phyloP scores from a whole-genome alignment of 176 grass and related monocot species.

The Zizania latifolia region DNA sequence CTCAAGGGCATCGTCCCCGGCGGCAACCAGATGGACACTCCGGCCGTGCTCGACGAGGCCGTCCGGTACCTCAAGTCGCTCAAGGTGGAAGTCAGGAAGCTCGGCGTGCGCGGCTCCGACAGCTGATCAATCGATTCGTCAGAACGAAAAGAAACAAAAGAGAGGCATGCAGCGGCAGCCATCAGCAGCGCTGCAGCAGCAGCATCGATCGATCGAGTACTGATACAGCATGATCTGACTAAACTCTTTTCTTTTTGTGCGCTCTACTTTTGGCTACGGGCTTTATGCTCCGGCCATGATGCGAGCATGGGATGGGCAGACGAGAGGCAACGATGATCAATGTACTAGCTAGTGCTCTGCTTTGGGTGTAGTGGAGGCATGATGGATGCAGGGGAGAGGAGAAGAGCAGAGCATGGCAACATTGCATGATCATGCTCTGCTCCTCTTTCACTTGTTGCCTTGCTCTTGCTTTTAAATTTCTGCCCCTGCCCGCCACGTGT shows the following conservation, averaged over 20 bases:
- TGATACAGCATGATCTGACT: conserved; percentile 49
- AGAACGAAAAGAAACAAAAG: background rate
- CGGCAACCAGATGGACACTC: conserved; percentile 69
- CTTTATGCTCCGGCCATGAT: conserved; percentile 62
- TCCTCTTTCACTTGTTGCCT: no score
- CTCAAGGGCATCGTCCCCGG: conserved; percentile 78
- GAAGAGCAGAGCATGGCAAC: no score
- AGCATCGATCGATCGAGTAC: conserved; percentile 13
- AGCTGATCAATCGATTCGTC: conserved; percentile 42
- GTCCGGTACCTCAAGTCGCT: conserved; percentile 78
- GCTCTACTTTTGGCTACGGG: conserved; percentile 37
- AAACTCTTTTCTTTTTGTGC: conserved; percentile 51
- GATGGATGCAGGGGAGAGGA: no score
- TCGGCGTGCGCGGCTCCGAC: conserved; percentile 45
- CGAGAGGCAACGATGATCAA: background rate
- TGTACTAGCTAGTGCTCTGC: conserved; percentile 10
- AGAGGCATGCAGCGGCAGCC: no score
- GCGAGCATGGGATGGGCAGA: conserved; percentile 37
- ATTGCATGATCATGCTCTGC: no score
- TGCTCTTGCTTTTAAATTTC: no score
- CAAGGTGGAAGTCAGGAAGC: conserved; percentile 86
- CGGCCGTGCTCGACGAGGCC: conserved; percentile 72
- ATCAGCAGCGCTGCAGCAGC: no score
- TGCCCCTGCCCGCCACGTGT: no score
- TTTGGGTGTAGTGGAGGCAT: conserved; percentile 21